A percentile compares a stretch with the other conserved stretches of the same genome.
Conservation (phyloP, 768 basidiomycete genomes). For the Lactarius sanguifluus region DNA sequence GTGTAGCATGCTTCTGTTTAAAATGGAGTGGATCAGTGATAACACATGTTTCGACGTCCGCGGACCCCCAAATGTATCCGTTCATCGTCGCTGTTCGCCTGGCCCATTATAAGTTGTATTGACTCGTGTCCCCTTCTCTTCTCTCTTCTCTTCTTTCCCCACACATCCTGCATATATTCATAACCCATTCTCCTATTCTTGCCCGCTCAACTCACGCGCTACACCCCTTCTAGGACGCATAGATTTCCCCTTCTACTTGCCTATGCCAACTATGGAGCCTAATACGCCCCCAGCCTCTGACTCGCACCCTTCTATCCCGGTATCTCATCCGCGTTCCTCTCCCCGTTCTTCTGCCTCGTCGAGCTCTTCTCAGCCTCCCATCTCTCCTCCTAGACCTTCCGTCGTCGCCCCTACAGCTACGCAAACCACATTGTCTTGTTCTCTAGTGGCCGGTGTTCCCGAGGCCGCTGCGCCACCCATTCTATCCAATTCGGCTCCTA, state of each 20-base stretch:
- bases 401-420: conserved; percentile 13
- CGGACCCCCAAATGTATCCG: conserved; percentile 24
- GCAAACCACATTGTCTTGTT: conserved; percentile 15
- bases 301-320: conserved; percentile 28
- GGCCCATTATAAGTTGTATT: conserved; percentile 23
- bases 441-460: conserved; percentile 12
- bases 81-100: conserved; percentile 24
- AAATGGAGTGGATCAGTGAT: conserved; percentile 20
- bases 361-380: conserved; percentile 28
- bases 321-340: conserved; percentile 31
- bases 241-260: conserved; percentile 13
- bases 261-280: conserved; percentile 28
- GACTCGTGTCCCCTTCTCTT: not conserved
- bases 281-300: conserved; percentile 24
- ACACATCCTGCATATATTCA: conserved; percentile 24
- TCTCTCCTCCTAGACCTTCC: conserved; percentile 28
- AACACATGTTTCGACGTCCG: conserved; percentile 30
- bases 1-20: conserved; percentile 23
- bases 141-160: conserved; percentile 11
- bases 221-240: conserved; percentile 26
- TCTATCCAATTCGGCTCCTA: conserved; percentile 24
- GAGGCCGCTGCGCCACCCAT: conserved; percentile 17
- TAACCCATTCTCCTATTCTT: conserved; percentile 25
- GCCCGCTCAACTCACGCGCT: conserved; percentile 21
- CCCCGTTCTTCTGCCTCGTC: conserved; percentile 26